These are phyloP conservation scores for Sporothrix euskadiensis DNA, from an alignment of 2,329 filamentous ascomycete species.

Conservation along the genomic window DNA sequence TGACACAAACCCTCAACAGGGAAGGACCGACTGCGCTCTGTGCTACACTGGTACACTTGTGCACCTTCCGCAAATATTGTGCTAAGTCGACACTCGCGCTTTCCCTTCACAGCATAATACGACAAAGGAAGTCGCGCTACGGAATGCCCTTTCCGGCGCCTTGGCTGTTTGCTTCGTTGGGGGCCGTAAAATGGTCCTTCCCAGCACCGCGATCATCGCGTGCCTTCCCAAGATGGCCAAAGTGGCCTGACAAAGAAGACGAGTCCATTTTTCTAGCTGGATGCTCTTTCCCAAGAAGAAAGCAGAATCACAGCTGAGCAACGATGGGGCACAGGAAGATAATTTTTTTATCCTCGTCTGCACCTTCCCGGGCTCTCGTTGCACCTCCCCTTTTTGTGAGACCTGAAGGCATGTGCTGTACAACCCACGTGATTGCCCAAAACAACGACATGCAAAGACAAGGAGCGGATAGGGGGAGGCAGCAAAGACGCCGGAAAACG, in stretches of 20 bases:
- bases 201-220: neutral
- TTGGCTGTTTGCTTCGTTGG: neutral
- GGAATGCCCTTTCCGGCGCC: neutral
- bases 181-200: neutral
- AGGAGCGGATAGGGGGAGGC: constrained; percentile 4
- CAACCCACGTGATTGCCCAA: constrained; percentile 11
- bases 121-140: neutral
- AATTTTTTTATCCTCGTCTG: neutral
- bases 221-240: neutral
- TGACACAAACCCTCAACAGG: constrained; percentile 3
- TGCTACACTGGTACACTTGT: neutral
- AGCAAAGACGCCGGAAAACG: neutral
- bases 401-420: neutral
- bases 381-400: constrained; percentile 12
- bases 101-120: neutral
- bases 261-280: neutral
- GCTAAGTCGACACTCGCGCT: neutral
- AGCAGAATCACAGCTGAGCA: neutral
- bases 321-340: neutral
- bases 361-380: neutral
- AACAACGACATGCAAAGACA: constrained; percentile 3
- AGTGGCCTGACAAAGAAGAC: neutral
- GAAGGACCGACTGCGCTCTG: constrained; percentile 4
- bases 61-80: neutral
- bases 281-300: neutral